Evolutionary conservation across 1,139 yeast genomes (phyloP).

Genomic region (Candida anutae): DNA sequence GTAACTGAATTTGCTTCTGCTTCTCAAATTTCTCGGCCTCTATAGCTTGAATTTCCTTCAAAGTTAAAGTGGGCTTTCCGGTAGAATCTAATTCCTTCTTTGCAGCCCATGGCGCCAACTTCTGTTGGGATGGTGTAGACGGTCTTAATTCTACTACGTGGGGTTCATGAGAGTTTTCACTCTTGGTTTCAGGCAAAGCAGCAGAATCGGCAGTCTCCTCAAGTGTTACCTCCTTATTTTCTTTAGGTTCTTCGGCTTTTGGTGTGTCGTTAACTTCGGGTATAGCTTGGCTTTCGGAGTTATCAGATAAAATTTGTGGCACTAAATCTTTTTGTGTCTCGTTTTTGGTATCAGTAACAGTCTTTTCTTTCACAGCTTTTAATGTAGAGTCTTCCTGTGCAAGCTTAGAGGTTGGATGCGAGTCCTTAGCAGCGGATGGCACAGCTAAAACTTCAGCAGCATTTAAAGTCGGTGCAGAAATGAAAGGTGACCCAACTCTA

Average conservation of each 20-base stretch:
- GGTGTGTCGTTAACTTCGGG: not conserved
- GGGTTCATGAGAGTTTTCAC: too few species aligned
- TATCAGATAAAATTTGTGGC: conserved; percentile 1
- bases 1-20: conserved; percentile 28
- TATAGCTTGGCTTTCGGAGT: not conserved
- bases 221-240: not conserved
- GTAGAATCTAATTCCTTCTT: conserved; percentile 12
- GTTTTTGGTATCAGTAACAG: conserved; percentile 30
- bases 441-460: not conserved
- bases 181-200: conserved; percentile 1
- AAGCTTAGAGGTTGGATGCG: not conserved
- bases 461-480: conserved; percentile 10
- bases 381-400: conserved; percentile 22
- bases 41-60: conserved; percentile 63
- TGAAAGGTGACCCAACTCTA: conserved; percentile 37
- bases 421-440: not conserved
- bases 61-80: conserved; percentile 43
- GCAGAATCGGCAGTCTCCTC: conserved; percentile 1
- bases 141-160: conserved; percentile 13
- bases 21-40: conserved; percentile 49
- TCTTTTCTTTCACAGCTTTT: conserved; percentile 29
- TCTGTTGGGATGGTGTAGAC: conserved; percentile 15
- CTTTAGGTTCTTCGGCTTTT: not conserved
- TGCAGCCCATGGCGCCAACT: conserved; percentile 55
- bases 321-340: conserved; percentile 1